Conservation (phyloP, 306 rosid genomes). For the Inga oerstediana region DNA sequence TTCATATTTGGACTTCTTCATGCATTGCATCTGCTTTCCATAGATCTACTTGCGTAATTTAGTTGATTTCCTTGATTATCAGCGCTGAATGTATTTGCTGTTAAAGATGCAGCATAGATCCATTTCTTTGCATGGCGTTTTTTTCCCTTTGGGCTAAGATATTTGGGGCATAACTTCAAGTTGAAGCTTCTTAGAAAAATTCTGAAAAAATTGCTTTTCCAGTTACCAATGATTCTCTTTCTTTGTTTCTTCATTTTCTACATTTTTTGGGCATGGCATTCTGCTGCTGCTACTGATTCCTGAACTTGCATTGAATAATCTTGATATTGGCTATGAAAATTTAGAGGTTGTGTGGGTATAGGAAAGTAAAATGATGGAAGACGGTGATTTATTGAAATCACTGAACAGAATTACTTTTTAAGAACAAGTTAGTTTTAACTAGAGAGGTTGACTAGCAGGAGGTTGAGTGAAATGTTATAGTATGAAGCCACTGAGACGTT, state of each 20-base stretch:
- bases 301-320: slow-evolving; percentile 10
- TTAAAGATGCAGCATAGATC: not conserved
- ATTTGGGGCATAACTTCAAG: not conserved
- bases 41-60: not conserved
- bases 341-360: not conserved
- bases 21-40: not conserved
- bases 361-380: not conserved
- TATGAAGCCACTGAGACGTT: no score
- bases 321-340: not conserved
- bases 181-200: not conserved
- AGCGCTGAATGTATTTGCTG: not conserved
- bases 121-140: not conserved
- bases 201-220: not conserved
- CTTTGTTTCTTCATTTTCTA: not conserved
- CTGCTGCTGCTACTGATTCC: not conserved
- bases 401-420: not conserved
- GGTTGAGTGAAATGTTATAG: no score
- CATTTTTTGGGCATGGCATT: not conserved
- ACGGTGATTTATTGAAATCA: slow-evolving; percentile 9
- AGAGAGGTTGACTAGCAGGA: not conserved
- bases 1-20: not conserved
- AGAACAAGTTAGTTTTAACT: not conserved
- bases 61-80: not conserved
- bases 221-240: not conserved
- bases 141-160: not conserved